Conservation (phyloP, 2,329 filamentous ascomycete genomes). For the Xylaria sp. region DNA sequence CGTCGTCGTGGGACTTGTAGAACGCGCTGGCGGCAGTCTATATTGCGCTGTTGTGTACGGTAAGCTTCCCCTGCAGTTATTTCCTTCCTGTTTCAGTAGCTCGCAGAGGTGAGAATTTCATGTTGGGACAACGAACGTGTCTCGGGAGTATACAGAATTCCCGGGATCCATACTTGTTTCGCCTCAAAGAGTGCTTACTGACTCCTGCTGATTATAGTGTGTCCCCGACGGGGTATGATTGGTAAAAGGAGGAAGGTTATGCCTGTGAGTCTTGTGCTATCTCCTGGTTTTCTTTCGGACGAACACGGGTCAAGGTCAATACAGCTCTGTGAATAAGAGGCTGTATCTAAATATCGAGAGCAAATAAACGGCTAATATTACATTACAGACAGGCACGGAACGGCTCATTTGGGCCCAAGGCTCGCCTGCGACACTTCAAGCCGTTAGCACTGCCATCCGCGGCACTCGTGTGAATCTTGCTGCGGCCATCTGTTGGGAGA, state of each 20-base stretch:
- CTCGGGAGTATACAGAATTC: too few species aligned
- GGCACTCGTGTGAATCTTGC: constrained; percentile 84
- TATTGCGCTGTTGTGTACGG: constrained; percentile 84
- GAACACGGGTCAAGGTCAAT: not conserved
- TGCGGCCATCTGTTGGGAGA: constrained; percentile 95
- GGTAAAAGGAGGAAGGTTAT: constrained; percentile 94
- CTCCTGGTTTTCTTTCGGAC: not conserved
- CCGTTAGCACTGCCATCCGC: constrained; percentile 81
- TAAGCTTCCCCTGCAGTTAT: too few species aligned
- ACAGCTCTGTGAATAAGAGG: not conserved
- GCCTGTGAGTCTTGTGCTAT: constrained; percentile 69
- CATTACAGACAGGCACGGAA: constrained; percentile 62
- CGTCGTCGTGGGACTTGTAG: constrained; percentile 81
- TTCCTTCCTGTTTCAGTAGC: too few species aligned
- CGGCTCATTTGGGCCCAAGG: constrained; percentile 91
- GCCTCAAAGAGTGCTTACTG: too few species aligned
- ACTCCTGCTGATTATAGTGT: constrained; percentile 59
- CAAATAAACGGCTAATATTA: constrained; percentile 22
- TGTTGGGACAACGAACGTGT: too few species aligned
- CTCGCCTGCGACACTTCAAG: constrained; percentile 79
- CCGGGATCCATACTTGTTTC: too few species aligned
- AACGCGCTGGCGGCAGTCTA: constrained; percentile 81
- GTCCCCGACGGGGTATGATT: constrained; percentile 75
- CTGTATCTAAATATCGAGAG: not conserved
- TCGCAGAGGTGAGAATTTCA: too few species aligned